phyloP scores from a whole-genome alignment of 768 basidiomycete species.

The Suillus brevipes region DNA sequence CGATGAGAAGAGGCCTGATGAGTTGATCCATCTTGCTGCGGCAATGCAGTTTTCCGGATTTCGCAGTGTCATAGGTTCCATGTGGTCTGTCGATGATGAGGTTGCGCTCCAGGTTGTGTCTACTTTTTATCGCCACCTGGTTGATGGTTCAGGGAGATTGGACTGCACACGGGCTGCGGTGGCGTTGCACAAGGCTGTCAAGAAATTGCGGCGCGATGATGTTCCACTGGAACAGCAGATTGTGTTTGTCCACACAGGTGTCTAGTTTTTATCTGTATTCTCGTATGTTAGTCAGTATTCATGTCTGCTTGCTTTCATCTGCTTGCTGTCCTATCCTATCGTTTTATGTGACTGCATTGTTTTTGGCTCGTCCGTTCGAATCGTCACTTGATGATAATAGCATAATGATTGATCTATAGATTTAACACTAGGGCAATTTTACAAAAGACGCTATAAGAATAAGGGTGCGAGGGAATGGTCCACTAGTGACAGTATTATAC shows the following conservation, averaged over 20 bases:
- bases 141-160: neutral
- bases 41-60: conserved; percentile 23
- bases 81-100: conserved; percentile 18
- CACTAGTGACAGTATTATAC: neutral
- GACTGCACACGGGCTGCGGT: conserved; percentile 5
- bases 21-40: conserved; percentile 24
- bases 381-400: neutral
- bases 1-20: conserved; percentile 15
- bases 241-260: conserved; percentile 11
- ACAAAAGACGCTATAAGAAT: neutral
- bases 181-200: conserved; percentile 6
- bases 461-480: neutral
- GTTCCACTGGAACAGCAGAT: conserved; percentile 7
- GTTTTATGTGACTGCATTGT: too few relatives aligned
- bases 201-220: neutral
- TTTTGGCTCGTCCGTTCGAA: neutral
- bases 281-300: too few relatives aligned
- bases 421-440: neutral
- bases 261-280: neutral
- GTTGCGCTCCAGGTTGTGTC: neutral
- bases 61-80: conserved; percentile 23
- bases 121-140: conserved; percentile 5
- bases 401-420: neutral
- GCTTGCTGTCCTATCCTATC: too few relatives aligned
- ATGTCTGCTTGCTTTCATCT: too few relatives aligned